phyloP scores from a whole-genome alignment of 2,329 filamentous ascomycete genomes.

The Cytospora piceae region DNA sequence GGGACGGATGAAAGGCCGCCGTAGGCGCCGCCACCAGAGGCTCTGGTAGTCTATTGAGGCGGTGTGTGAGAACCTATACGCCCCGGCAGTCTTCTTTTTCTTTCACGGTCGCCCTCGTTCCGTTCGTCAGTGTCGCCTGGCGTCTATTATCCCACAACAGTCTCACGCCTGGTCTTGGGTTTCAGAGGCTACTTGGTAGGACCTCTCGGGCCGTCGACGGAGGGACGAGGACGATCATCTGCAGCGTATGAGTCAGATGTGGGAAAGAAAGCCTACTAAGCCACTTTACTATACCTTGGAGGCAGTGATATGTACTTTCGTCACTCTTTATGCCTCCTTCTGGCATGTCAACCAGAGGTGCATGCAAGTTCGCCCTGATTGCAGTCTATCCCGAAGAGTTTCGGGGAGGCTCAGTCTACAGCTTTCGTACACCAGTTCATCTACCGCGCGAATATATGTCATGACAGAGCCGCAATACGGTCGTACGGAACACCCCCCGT shows the following conservation, averaged over 20 bases:
- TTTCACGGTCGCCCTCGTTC: neutral
- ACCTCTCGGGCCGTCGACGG: neutral
- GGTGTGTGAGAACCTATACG: neutral
- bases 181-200: too few relatives aligned
- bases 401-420: neutral
- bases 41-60: neutral
- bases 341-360: neutral
- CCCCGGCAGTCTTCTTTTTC: neutral
- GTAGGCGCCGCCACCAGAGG: neutral
- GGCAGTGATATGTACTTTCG: neutral
- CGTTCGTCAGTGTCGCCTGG: neutral
- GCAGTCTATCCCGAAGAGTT: constrained; percentile 1
- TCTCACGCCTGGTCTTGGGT: neutral
- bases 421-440: neutral
- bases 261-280: neutral
- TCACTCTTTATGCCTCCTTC: neutral
- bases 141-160: neutral
- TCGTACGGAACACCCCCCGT: neutral
- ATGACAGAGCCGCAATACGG: constrained; percentile 11
- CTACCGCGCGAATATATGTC: neutral
- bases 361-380: neutral
- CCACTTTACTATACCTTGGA: neutral
- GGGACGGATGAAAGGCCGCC: neutral
- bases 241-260: neutral
- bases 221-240: neutral